A percentile compares a stretch with the other conserved stretches of the same genome.
Conservation (phyloP, 1,284 basidiomycete genomes). For the Coriolopsis trogii region DNA sequence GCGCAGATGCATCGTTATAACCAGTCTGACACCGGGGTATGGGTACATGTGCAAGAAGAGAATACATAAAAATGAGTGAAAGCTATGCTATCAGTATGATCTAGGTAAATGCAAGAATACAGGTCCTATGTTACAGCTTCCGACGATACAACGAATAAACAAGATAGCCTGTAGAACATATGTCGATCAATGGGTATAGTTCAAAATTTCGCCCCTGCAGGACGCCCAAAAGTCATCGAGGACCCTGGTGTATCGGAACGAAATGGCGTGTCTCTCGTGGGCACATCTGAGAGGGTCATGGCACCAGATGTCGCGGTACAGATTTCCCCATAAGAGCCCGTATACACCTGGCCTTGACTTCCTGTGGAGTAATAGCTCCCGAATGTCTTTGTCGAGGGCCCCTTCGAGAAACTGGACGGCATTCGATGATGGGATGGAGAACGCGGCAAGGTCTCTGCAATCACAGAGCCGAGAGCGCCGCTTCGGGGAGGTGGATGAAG, state of each 20-base stretch:
- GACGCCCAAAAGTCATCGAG: conserved; percentile 16
- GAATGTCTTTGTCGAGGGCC: conserved; percentile 27
- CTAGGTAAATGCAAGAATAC: background rate
- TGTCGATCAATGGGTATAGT: background rate
- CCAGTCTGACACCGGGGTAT: no score
- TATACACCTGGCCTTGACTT: background rate
- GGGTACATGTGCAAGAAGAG: no score
- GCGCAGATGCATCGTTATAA: no score
- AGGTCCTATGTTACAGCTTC: background rate
- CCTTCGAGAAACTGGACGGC: conserved; percentile 15
- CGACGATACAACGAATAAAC: background rate
- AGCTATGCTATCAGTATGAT: background rate
- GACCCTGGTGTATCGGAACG: conserved; percentile 21
- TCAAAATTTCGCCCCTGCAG: background rate
- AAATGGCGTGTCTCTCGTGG: background rate
- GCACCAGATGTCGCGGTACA: background rate
- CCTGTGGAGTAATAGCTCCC: conserved; percentile 15
- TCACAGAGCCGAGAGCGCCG: conserved; percentile 3
- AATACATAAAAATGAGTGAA: no score
- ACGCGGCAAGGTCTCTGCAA: conserved; percentile 6
- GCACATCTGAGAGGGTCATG: background rate
- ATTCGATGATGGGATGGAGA: conserved; percentile 4
- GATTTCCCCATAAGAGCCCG: conserved; percentile 3
- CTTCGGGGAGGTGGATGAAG: conserved; percentile 26
- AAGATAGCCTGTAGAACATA: background rate